Evolutionary conservation across 1,284 basidiomycete species (phyloP), one percentile per base, ranked within the genome.

Genomic region (Chiua sp.): DNA sequence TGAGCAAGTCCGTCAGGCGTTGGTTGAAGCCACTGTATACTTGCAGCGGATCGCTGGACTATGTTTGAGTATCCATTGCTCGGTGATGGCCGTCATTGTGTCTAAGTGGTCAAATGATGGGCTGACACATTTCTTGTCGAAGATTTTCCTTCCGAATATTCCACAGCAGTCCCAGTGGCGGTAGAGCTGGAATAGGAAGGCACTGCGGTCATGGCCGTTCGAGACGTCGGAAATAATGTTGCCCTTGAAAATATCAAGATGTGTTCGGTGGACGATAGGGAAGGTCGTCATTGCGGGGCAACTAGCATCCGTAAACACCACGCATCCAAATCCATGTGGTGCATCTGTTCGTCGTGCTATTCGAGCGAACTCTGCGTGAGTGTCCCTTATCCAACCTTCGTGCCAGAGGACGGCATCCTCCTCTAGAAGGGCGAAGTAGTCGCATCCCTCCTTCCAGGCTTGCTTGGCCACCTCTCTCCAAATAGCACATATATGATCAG

Each of bases 251-350:
- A 86, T 81, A 33, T 85, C 79, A 68, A 87, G 72, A 65, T 88
- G 86, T 0, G 73, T 80, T 26, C 80, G 77, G 57, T 85, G 81
- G 49, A 87, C 56, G 53, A 86, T 76, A 1, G 86, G 85, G 64
- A 87, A 87, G 0, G 85, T 87, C 0, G 84, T 84, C 82, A 87
- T 86, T 0, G 85, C 86, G 1, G 82, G 82, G 62, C 86, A 87
- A 15, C 77, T 76, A 16, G 70, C 73, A 62, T 87, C 84, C 3
- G 79, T 85, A 71, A 88, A 86, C 0, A 83, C 80, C 4, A 87
- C 79, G 52, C 85, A 87, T 8, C 84, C 86, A 53, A 87, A 78
- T 8, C 86, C 86, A 5, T 69, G 60, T 2, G 81, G 81, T 0
- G 76, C 71, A 8, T 64, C 59, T 15, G 72, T 67, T 13, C 61